Evolutionary conservation across 2,329 filamentous ascomycete genomes (phyloP).

Genomic region (Cladophialophora immunda): DNA sequence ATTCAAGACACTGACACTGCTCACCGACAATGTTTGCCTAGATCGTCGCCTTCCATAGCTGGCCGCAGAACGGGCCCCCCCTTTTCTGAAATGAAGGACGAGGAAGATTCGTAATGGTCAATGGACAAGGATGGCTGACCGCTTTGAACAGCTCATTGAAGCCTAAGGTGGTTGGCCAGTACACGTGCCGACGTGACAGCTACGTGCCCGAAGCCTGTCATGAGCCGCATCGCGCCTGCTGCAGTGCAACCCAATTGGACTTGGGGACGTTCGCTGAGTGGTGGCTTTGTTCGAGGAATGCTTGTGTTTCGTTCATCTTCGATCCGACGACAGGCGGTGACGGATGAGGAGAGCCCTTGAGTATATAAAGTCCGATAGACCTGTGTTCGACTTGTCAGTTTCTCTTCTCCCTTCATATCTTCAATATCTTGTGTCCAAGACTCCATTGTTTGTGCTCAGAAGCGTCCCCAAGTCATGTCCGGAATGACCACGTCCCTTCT

Average conservation of each 20-base stretch:
- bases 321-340: neutral
- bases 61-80: slow-evolving; percentile 12
- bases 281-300: neutral
- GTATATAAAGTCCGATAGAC: neutral
- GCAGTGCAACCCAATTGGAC: neutral
- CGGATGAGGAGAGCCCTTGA: neutral
- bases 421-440: neutral
- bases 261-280: neutral
- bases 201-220: slow-evolving; percentile 6
- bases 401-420: neutral
- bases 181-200: slow-evolving; percentile 7
- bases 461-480: neutral
- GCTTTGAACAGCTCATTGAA: slow-evolving; percentile 9
- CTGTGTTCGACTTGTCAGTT: neutral
- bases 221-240: neutral
- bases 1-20: neutral
- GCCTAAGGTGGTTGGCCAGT: neutral
- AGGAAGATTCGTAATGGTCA: neutral
- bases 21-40: slow-evolving; percentile 12
- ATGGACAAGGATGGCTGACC: slow-evolving; percentile 6
- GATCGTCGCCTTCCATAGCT: neutral
- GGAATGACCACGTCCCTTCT: neutral
- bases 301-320: neutral
- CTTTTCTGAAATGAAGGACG: neutral
- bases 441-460: neutral